These are phyloP conservation scores for Phoma sp. DNA, from an alignment of 2,329 filamentous ascomycete species.

Conservation along the genomic window DNA sequence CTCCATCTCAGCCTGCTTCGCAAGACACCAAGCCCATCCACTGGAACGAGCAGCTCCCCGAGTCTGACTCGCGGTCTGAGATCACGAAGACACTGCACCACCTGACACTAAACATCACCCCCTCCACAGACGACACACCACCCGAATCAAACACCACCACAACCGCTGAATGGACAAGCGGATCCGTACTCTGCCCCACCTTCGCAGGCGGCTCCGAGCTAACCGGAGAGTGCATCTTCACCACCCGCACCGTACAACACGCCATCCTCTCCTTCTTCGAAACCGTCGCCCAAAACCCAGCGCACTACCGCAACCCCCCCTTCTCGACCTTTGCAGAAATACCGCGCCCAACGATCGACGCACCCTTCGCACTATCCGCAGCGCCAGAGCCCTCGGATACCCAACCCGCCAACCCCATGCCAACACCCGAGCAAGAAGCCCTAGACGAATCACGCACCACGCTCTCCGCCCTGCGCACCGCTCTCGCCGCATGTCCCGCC, in stretches of 20 bases:
- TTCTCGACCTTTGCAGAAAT: slow-evolving; percentile 21
- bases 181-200: slow-evolving; percentile 50
- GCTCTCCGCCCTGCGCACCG: slow-evolving; percentile 24
- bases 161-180: slow-evolving; percentile 18
- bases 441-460: slow-evolving; percentile 21
- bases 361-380: slow-evolving; percentile 21
- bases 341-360: slow-evolving; percentile 25
- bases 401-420: slow-evolving; percentile 13
- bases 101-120: slow-evolving; percentile 7
- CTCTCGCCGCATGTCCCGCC: slow-evolving; percentile 27
- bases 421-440: slow-evolving; percentile 28
- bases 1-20: background rate
- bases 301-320: slow-evolving; percentile 42
- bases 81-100: slow-evolving; percentile 16
- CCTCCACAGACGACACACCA: background rate
- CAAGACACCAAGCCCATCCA: slow-evolving; percentile 9
- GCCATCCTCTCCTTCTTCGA: slow-evolving; percentile 68
- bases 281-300: slow-evolving; percentile 58
- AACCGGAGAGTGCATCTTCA: slow-evolving; percentile 68
- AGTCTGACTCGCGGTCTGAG: background rate
- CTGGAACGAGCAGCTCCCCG: slow-evolving; percentile 23
- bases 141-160: background rate
- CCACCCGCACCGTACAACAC: slow-evolving; percentile 56
- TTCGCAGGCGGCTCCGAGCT: slow-evolving; percentile 70
- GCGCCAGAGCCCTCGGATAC: background rate